These are phyloP conservation scores for Grosmannia huntii DNA, from an alignment of 2,329 filamentous ascomycete species.

Conservation along the genomic window DNA sequence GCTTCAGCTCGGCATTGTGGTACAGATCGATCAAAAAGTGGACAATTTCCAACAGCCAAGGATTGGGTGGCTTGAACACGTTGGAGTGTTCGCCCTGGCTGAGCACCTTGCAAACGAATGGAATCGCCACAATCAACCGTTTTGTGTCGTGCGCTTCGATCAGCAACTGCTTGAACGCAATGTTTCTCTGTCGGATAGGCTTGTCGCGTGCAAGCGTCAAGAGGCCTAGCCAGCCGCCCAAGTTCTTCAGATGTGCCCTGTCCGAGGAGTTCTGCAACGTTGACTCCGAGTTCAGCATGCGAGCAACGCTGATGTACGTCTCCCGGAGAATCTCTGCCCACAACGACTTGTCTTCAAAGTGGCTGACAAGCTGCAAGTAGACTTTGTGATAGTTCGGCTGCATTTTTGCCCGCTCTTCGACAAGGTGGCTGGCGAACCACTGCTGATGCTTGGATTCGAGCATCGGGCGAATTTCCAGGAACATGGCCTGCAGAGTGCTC, in stretches of 20 bases:
- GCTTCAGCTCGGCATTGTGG: constrained; percentile 80
- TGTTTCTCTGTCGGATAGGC: constrained; percentile 90
- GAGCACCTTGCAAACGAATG: constrained; percentile 94
- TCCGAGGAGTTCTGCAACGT: constrained; percentile 78
- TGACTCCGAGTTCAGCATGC: constrained; percentile 79
- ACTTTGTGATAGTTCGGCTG: constrained; percentile 94
- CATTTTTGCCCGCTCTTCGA: constrained; percentile 92
- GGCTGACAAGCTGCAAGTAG: constrained; percentile 77
- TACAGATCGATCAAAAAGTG: constrained; percentile 86
- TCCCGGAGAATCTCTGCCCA: constrained; percentile 88
- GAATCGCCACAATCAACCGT: constrained; percentile 81
- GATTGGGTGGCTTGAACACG: constrained; percentile 88
- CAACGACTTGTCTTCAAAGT: constrained; percentile 65
- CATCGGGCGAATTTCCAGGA: constrained; percentile 65
- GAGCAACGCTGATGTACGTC: constrained; percentile 76
- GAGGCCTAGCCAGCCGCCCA: constrained; percentile 87
- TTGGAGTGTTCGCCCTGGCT: constrained; percentile 73
- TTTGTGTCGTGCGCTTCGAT: constrained; percentile 91
- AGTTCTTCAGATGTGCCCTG: constrained; percentile 78
- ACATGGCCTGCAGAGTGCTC: constrained; percentile 73
- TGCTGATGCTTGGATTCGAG: constrained; percentile 74
- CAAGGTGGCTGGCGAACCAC: constrained; percentile 92
- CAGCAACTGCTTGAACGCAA: constrained; percentile 91
- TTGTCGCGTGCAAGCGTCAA: constrained; percentile 87
- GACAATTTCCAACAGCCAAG: constrained; percentile 96